Conservation (phyloP, 2,329 filamentous ascomycete genomes). For the Aspergillus tamarii region DNA sequence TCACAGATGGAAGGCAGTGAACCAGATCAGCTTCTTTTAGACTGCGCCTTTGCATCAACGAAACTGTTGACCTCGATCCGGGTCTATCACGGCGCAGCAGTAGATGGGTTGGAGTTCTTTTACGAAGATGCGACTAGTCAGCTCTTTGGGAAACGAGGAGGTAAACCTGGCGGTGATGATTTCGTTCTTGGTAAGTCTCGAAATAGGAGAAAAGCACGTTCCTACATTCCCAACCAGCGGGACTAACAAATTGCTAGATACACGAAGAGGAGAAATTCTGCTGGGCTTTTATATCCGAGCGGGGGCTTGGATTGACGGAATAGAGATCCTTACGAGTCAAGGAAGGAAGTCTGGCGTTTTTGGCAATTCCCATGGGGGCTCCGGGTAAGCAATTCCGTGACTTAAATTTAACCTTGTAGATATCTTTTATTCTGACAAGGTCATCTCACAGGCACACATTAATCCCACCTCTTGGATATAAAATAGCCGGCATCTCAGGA, state of each 20-base stretch:
- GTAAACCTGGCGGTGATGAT: constrained; percentile 68
- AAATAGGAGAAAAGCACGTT: constrained; percentile 1
- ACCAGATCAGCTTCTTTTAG: constrained; percentile 73
- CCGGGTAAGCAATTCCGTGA: constrained; percentile 65
- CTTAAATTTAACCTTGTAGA: not conserved
- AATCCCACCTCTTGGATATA: constrained; percentile 86
- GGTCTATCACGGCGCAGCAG: constrained; percentile 73
- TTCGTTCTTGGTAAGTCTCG: constrained; percentile 72
- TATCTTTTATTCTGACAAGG: constrained; percentile 13
- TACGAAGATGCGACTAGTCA: constrained; percentile 87
- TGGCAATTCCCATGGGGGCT: constrained; percentile 79
- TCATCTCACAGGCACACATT: constrained; percentile 69
- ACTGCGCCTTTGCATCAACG: constrained; percentile 67
- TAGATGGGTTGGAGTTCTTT: constrained; percentile 89
- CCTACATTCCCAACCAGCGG: not conserved
- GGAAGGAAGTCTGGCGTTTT: constrained; percentile 85
- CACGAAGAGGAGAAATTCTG: constrained; percentile 80
- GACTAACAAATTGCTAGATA: constrained; percentile 59
- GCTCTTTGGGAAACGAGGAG: constrained; percentile 81
- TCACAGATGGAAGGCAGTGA: constrained; percentile 72
- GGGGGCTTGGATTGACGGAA: constrained; percentile 79
- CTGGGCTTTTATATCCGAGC: constrained; percentile 83
- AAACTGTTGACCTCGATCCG: constrained; percentile 75
- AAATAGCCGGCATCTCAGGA: constrained; percentile 83
- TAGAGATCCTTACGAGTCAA: constrained; percentile 86